A percentile compares a stretch with the other conserved stretches of the same genome.
These are phyloP conservation scores for Plectosphaerella sp. DNA, from an alignment of 2,329 filamentous ascomycete genomes.

Conservation along the genomic window DNA sequence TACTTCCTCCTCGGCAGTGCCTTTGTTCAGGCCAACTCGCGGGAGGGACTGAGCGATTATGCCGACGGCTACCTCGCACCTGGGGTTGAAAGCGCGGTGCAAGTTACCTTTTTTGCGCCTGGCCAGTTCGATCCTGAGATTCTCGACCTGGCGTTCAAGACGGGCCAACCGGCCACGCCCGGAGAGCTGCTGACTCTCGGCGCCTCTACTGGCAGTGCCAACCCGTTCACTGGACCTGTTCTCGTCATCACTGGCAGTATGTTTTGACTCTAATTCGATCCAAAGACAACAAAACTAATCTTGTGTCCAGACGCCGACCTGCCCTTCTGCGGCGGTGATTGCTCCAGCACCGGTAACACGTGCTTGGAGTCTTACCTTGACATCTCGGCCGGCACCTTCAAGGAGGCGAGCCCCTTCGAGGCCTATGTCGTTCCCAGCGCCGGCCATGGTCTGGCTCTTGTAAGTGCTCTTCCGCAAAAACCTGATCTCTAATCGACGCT, in stretches of 20 bases:
- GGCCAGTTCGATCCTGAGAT: slow-evolving; percentile 51
- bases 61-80: slow-evolving; percentile 49
- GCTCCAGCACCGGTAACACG: slow-evolving; percentile 36
- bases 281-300: slow-evolving; percentile 9
- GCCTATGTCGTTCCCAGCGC: slow-evolving; percentile 49
- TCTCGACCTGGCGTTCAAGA: slow-evolving; percentile 37
- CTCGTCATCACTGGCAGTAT: slow-evolving; percentile 54
- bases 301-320: slow-evolving; percentile 34
- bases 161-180: slow-evolving; percentile 50
- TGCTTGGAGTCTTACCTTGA: slow-evolving; percentile 37
- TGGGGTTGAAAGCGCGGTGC: slow-evolving; percentile 39
- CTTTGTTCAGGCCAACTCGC: slow-evolving; percentile 36
- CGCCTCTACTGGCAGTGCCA: slow-evolving; percentile 24
- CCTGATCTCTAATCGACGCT: background rate
- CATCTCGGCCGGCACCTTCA: slow-evolving; percentile 33
- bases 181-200: slow-evolving; percentile 57
- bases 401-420: slow-evolving; percentile 42
- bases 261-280: slow-evolving; percentile 6
- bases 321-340: slow-evolving; percentile 61
- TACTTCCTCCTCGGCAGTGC: slow-evolving; percentile 41
- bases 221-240: slow-evolving; percentile 47
- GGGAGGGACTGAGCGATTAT: slow-evolving; percentile 24
- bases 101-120: slow-evolving; percentile 49
- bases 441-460: slow-evolving; percentile 47
- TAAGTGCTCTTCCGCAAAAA: slow-evolving; percentile 4